Percentiles rank a stretch among this genome's conserved stretches.
phyloP scores from a whole-genome alignment of 768 basidiomycete genomes.

The Termitomyces sp. region DNA sequence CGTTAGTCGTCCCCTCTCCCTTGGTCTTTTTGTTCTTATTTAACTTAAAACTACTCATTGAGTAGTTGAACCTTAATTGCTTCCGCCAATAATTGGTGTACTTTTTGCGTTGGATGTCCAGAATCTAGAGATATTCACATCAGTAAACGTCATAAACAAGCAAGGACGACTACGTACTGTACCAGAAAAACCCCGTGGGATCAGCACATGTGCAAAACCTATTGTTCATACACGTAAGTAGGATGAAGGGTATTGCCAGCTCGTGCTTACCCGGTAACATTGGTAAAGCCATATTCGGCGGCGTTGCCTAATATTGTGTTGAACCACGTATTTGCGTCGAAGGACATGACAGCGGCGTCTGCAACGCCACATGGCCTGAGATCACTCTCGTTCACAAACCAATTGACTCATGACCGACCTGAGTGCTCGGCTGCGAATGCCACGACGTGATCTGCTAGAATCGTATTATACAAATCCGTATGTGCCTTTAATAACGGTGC shows the following conservation, averaged over 20 bases:
- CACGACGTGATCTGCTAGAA: not conserved
- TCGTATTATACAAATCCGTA: not conserved
- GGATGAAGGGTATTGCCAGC: not conserved
- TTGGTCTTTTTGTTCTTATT: not conserved
- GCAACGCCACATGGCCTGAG: not conserved
- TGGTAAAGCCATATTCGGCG: constrained; percentile 26
- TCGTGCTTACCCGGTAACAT: not conserved
- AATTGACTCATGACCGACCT: not conserved
- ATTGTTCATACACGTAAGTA: not conserved
- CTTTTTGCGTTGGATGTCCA: constrained; percentile 1
- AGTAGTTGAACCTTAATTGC: constrained; percentile 27
- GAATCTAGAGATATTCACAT: not conserved
- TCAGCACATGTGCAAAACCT: not conserved
- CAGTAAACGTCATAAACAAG: not conserved
- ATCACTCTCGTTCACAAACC: not conserved
- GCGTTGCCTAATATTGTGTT: constrained; percentile 37
- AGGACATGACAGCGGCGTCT: constrained; percentile 36
- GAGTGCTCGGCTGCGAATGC: not conserved
- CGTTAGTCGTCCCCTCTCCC: not conserved
- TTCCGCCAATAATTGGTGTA: constrained; percentile 36
- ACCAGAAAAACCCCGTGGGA: constrained; percentile 1
- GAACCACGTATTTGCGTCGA: constrained; percentile 49
- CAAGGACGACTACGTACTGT: not conserved
- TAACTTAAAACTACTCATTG: constrained; percentile 4
- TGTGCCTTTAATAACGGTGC: constrained; percentile 30